These are phyloP conservation scores for Ganoderma lucidum DNA, from an alignment of 1,284 basidiomycete species.

Conservation along the genomic window DNA sequence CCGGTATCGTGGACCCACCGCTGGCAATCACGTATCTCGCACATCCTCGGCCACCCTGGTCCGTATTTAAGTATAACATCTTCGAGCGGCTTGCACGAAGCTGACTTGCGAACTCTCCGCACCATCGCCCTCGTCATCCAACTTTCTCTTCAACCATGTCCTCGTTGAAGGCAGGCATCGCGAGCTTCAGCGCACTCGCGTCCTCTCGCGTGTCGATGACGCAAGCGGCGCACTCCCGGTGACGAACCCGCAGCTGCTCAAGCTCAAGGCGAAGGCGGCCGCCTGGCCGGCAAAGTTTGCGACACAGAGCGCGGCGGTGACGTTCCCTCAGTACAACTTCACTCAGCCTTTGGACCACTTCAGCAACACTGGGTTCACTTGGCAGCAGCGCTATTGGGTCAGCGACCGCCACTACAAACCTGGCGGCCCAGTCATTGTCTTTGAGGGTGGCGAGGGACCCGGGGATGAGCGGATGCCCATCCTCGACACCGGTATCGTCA, in stretches of 20 bases:
- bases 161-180: background rate
- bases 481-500: slow-evolving; percentile 85
- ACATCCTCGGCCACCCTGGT: background rate
- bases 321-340: slow-evolving; percentile 73
- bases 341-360: slow-evolving; percentile 89
- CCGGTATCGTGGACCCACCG: background rate
- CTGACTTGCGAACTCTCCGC: background rate
- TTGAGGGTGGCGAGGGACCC: slow-evolving; percentile 88
- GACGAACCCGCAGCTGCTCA: slow-evolving; percentile 22
- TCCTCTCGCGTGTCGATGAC: slow-evolving; percentile 4
- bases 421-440: slow-evolving; percentile 80
- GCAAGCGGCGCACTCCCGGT: slow-evolving; percentile 9
- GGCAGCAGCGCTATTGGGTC: slow-evolving; percentile 87
- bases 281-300: slow-evolving; percentile 3
- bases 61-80: background rate
- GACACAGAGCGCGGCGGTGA: slow-evolving; percentile 16
- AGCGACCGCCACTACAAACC: slow-evolving; percentile 85
- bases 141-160: background rate
- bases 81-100: background rate
- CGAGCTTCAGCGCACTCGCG: background rate
- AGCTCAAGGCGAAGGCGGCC: slow-evolving; percentile 17
- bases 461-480: slow-evolving; percentile 76
- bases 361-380: slow-evolving; percentile 58
- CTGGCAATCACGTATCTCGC: background rate
- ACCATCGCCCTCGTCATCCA: too few species aligned